Evolutionary conservation across 2,329 filamentous ascomycete species (phyloP).

Genomic region (Monosporascus sp.): DNA sequence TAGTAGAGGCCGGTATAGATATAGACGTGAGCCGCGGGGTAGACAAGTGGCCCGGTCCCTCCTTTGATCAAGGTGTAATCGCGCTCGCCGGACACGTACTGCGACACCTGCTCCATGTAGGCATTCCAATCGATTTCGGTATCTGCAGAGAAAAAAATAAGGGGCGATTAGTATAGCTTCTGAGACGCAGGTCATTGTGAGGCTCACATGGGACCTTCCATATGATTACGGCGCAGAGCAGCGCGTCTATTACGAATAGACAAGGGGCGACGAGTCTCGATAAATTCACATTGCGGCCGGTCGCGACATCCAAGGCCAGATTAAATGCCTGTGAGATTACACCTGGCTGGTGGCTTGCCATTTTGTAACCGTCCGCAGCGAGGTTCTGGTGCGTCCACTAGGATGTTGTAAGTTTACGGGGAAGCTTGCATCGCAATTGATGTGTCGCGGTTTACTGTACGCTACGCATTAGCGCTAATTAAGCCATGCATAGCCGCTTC

Average conservation of each 20-base stretch:
- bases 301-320: slow-evolving; percentile 37
- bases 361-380: slow-evolving; percentile 3
- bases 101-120: slow-evolving; percentile 89
- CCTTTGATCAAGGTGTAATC: slow-evolving; percentile 84
- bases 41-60: slow-evolving; percentile 87
- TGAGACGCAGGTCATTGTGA: not conserved
- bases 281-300: slow-evolving; percentile 40
- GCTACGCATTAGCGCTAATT: too few relatives aligned
- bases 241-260: slow-evolving; percentile 64
- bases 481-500: too few relatives aligned
- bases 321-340: slow-evolving; percentile 22
- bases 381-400: too few relatives aligned
- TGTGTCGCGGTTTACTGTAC: too few relatives aligned
- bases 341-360: slow-evolving; percentile 18
- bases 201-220: slow-evolving; percentile 76
- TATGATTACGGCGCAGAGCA: slow-evolving; percentile 69
- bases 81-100: slow-evolving; percentile 77
- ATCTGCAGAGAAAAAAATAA: slow-evolving; percentile 42
- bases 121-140: slow-evolving; percentile 98
- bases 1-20: slow-evolving; percentile 77
- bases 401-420: too few relatives aligned
- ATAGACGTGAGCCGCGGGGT: slow-evolving; percentile 91
- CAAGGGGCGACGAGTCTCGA: slow-evolving; percentile 50
- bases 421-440: too few relatives aligned
- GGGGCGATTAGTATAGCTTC: not conserved